Conservation (phyloP, 2,329 filamentous ascomycete species). For the Xylaria sp. region DNA sequence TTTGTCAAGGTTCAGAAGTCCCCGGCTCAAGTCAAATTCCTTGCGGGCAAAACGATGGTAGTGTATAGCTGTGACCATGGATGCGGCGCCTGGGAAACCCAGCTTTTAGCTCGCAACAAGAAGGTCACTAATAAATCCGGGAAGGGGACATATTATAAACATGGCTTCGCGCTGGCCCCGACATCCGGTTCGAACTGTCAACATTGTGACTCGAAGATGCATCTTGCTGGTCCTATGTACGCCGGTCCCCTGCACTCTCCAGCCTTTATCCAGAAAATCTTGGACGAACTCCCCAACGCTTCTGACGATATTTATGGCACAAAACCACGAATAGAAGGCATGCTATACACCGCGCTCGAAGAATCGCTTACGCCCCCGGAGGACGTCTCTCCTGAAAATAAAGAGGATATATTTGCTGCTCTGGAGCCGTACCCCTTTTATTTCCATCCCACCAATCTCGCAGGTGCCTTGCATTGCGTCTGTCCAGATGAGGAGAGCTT, state of each 20-base stretch:
- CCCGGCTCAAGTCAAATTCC: slow-evolving; percentile 87
- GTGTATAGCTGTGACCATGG: slow-evolving; percentile 91
- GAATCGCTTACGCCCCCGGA: slow-evolving; percentile 62
- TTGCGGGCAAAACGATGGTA: slow-evolving; percentile 90
- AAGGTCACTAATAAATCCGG: slow-evolving; percentile 75
- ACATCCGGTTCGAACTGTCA: slow-evolving; percentile 73
- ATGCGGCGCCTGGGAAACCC: slow-evolving; percentile 90
- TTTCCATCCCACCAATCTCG: slow-evolving; percentile 78
- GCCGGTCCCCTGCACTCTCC: slow-evolving; percentile 87
- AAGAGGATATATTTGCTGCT: slow-evolving; percentile 65
- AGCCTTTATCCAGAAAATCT: slow-evolving; percentile 81
- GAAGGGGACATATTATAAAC: slow-evolving; percentile 77
- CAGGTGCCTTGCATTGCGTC: slow-evolving; percentile 80
- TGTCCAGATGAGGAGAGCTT: slow-evolving; percentile 83
- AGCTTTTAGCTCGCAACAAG: slow-evolving; percentile 78
- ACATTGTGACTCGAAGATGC: slow-evolving; percentile 87
- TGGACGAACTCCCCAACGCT: slow-evolving; percentile 75
- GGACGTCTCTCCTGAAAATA: slow-evolving; percentile 39
- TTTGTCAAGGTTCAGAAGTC: slow-evolving; percentile 86
- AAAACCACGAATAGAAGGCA: slow-evolving; percentile 82
- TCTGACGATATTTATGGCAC: slow-evolving; percentile 81
- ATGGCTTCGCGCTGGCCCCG: slow-evolving; percentile 77
- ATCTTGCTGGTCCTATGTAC: slow-evolving; percentile 94
- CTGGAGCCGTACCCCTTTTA: slow-evolving; percentile 86
- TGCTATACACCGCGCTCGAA: slow-evolving; percentile 88